Conservation (phyloP, 495 filamentous ascomycete species). For the Schizothecium vesticola region DNA sequence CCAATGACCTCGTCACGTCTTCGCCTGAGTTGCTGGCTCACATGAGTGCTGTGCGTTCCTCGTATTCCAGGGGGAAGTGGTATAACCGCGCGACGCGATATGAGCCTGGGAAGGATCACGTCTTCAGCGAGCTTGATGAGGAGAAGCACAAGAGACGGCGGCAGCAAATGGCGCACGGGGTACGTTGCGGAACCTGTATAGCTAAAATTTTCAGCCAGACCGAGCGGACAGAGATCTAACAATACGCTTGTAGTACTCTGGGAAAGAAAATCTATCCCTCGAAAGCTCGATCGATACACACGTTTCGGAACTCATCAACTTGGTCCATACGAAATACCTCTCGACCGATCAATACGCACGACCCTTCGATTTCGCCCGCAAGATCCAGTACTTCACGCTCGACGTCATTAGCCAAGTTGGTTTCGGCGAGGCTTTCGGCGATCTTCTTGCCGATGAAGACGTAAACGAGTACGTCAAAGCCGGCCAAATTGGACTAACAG, state of each 20-base stretch:
- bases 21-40: conserved; percentile 31
- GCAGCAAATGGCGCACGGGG: conserved; percentile 28
- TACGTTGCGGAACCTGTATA: conserved; percentile 24
- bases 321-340: conserved; percentile 39
- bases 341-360: conserved; percentile 28
- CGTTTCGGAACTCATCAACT: conserved; percentile 30
- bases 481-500: conserved; percentile 12
- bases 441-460: conserved; percentile 23
- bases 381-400: conserved; percentile 28
- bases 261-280: conserved; percentile 37
- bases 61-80: conserved; percentile 21
- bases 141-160: conserved; percentile 26
- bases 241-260: too few relatives aligned
- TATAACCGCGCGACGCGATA: conserved; percentile 19
- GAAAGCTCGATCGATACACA: conserved; percentile 40
- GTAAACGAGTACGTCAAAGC: conserved; percentile 19
- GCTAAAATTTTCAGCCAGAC: too few relatives aligned
- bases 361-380: conserved; percentile 38
- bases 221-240: too few relatives aligned
- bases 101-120: conserved; percentile 25
- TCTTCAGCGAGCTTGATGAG: conserved; percentile 26
- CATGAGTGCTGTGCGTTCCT: conserved; percentile 33
- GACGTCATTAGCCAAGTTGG: conserved; percentile 32
- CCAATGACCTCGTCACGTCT: conserved; percentile 37
- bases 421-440: conserved; percentile 33